These are phyloP conservation scores for Plantago elongata DNA, from an alignment of 257 asterid genomes.

Conservation along the genomic window DNA sequence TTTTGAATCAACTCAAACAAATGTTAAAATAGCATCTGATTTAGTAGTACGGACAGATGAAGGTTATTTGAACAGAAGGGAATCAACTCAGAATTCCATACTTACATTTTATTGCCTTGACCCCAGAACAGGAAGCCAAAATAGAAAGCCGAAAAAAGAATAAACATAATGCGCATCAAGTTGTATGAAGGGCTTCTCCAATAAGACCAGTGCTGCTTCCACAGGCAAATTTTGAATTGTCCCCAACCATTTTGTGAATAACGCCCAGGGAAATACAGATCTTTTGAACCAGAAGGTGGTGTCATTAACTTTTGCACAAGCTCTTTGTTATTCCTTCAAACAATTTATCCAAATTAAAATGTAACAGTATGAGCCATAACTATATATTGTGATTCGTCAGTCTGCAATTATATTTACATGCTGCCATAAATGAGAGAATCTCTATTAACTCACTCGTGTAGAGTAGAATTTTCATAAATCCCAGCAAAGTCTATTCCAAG, in stretches of 20 bases:
- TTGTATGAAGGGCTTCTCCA: constrained; percentile 47
- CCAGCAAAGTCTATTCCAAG: constrained; percentile 52
- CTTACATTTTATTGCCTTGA: constrained; percentile 44
- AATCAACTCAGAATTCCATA: neutral
- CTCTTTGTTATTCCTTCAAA: constrained; percentile 31
- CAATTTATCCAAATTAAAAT: neutral
- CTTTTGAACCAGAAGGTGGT: constrained; percentile 37
- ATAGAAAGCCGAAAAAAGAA: constrained; percentile 32
- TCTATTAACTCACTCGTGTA: constrained; percentile 28
- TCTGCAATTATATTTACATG: neutral
- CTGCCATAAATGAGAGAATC: neutral
- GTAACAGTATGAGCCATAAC: neutral
- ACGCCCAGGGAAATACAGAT: constrained; percentile 34
- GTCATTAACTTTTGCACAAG: constrained; percentile 27
- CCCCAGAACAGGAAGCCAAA: constrained; percentile 31
- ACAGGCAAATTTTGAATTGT: constrained; percentile 43
- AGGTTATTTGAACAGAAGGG: neutral
- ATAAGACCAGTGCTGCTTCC: constrained; percentile 51
- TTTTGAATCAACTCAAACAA: neutral
- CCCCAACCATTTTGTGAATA: constrained; percentile 39
- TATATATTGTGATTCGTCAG: neutral
- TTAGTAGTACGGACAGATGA: neutral
- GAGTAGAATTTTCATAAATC: constrained; percentile 40
- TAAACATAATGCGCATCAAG: constrained; percentile 30
- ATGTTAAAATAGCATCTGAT: neutral